Base-by-base conservation (phyloP, 192 early-diverging fungal species). In the Linnemannia zychae region DNA sequence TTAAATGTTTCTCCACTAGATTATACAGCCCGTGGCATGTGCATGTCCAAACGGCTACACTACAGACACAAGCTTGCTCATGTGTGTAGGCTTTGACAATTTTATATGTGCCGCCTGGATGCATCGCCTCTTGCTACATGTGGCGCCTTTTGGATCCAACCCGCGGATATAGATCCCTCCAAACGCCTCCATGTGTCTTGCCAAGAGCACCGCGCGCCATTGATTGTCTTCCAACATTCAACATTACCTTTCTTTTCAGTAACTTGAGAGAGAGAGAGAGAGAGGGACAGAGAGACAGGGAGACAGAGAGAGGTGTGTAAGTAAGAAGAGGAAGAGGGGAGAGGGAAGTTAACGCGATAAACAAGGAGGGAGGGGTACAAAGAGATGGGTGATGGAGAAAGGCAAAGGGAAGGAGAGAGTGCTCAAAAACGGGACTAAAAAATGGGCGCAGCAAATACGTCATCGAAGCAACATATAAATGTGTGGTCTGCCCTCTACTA, bases 81-180 rank as follows among this genome's bases (percentile, higher is more conserved):
- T 72, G 71, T 47, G 71, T 49, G 71, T 47, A 72, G 71, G 71
- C 47, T 72, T 72, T 72, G 71, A 72, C 71, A 72, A 50, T 71
- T 71, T 71, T 44, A 50, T 50, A 72, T 50, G 71, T 72, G 71
- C 71, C 36, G 71, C 22, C 38, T 44, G 69, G 69, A 71, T 44
- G 44, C 44, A 44, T 44, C 69, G 38, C 69, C 34, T 71, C 69
- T n/a, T 44, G 69, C 69, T 44, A 71, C 69, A 44, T 71, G 37
- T 44, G 3, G 69, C 69, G 38, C 69, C 46, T 71, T 12, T 71
- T 71, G 69, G 69, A 71, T 71, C 69, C 69, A 44, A 46, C 69
- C 33, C 69, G 69, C 69, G 16, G 69, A 71, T 71, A 71, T 47
- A 71, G 69, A 71, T 71, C 69, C 69, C 69, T 71, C 69, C 2